Percentiles rank a stretch among this genome's conserved stretches.
Evolutionary conservation across 352 stramenopile genomes (phyloP).

Genomic region (Pythium brachiatum): DNA sequence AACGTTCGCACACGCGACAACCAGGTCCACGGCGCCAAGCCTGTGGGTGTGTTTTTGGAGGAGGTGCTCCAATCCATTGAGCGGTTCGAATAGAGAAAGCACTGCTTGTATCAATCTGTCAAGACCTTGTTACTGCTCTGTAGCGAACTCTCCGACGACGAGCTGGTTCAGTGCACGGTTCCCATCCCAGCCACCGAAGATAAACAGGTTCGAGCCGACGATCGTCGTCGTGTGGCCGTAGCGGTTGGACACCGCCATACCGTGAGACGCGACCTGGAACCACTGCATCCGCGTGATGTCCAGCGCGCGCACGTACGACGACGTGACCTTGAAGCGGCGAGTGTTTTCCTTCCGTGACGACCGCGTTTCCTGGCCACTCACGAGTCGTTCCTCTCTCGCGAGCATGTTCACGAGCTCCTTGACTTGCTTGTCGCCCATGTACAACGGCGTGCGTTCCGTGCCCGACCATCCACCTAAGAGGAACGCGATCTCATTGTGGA

Average conservation of each 20-base stretch:
- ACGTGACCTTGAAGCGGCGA: slow-evolving; percentile 36
- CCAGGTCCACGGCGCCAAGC: slow-evolving; percentile 66
- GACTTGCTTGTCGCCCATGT: slow-evolving; percentile 74
- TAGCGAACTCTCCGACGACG: slow-evolving; percentile 52
- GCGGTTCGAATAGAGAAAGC: slow-evolving; percentile 49
- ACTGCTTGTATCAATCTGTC: not conserved
- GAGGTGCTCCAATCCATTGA: slow-evolving; percentile 55
- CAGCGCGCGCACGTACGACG: slow-evolving; percentile 57
- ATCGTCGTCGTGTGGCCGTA: slow-evolving; percentile 70
- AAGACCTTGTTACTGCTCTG: not conserved
- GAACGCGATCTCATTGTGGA: slow-evolving; percentile 54
- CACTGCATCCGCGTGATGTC: slow-evolving; percentile 69
- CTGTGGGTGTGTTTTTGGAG: slow-evolving; percentile 49
- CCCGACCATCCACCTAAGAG: slow-evolving; percentile 74
- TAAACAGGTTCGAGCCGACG: slow-evolving; percentile 64
- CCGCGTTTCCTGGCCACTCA: slow-evolving; percentile 38
- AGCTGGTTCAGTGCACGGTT: slow-evolving; percentile 78
- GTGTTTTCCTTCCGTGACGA: slow-evolving; percentile 35
- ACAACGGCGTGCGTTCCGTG: slow-evolving; percentile 69
- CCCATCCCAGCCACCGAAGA: slow-evolving; percentile 82
- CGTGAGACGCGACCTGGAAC: slow-evolving; percentile 38
- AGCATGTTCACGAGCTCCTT: slow-evolving; percentile 52
- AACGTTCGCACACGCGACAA: slow-evolving; percentile 86
- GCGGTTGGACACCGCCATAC: slow-evolving; percentile 51
- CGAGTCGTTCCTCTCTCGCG: slow-evolving; percentile 54